Conservation (phyloP, 2,329 filamentous ascomycete genomes). For the Alternaria novae-zelandiae region DNA sequence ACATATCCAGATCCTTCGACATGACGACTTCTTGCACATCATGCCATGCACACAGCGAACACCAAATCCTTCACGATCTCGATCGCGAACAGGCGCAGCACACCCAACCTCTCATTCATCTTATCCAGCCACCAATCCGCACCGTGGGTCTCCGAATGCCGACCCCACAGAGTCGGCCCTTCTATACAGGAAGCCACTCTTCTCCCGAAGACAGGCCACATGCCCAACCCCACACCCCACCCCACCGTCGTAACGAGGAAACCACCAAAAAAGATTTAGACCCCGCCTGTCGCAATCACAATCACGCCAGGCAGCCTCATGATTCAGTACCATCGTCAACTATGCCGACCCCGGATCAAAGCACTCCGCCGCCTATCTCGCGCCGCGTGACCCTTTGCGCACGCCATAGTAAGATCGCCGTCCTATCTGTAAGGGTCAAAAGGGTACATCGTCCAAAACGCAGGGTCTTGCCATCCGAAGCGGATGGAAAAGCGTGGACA, state of each 20-base stretch:
- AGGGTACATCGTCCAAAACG: background rate
- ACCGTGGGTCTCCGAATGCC: background rate
- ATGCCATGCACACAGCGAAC: background rate
- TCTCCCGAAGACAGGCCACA: background rate
- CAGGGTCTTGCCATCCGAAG: background rate
- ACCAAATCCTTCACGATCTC: background rate
- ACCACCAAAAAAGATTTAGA: background rate
- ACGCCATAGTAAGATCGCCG: conserved; percentile 1
- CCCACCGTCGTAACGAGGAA: background rate
- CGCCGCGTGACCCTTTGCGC: conserved; percentile 9
- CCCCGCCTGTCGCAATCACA: background rate
- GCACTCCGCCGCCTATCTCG: background rate
- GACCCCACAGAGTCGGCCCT: conserved; percentile 12
- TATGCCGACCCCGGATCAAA: conserved; percentile 7
- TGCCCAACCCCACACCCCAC: background rate
- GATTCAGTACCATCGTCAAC: background rate
- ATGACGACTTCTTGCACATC: background rate
- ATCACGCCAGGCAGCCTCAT: background rate
- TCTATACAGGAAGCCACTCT: conserved; percentile 6
- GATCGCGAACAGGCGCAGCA: background rate
- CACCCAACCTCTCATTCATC: background rate
- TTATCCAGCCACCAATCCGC: background rate
- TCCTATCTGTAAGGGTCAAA: background rate
- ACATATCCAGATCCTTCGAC: background rate
- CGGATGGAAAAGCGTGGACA: conserved; percentile 1